Evolutionary conservation across 208 protist genomes (phyloP).

Genomic region (Ichthyophonus hoferi): DNA sequence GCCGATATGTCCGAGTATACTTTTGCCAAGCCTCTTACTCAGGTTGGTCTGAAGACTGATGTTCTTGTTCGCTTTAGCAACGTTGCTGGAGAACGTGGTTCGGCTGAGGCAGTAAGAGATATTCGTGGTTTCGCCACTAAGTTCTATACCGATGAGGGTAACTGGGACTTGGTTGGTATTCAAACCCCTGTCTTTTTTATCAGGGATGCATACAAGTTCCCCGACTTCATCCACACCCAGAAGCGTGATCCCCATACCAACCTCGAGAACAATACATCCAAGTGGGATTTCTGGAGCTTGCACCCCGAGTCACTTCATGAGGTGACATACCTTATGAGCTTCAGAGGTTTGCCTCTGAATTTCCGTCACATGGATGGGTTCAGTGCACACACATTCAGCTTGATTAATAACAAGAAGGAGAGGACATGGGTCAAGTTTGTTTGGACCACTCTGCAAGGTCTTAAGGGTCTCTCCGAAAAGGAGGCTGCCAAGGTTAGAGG

Average conservation of each 20-base stretch:
- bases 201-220: constrained; percentile 60
- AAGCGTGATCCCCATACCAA: constrained; percentile 70
- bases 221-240: constrained; percentile 70
- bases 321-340: too few relatives aligned
- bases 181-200: constrained; percentile 74
- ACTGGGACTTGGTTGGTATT: constrained; percentile 74
- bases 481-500: constrained; percentile 63
- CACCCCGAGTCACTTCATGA: too few relatives aligned
- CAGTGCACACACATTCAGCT: too few relatives aligned
- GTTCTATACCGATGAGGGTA: constrained; percentile 76
- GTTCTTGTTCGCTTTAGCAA: constrained; percentile 74
- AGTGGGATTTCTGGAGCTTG: too few relatives aligned
- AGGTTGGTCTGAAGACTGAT: constrained; percentile 67
- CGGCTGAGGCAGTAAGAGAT: constrained; percentile 64
- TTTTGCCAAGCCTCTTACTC: constrained; percentile 65
- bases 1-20: constrained; percentile 64
- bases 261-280: constrained; percentile 53
- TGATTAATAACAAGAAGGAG: too few relatives aligned
- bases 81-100: constrained; percentile 65
- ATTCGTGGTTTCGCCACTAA: constrained; percentile 68
- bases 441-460: too few relatives aligned
- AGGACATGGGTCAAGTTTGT: too few relatives aligned
- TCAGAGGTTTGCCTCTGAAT: too few relatives aligned
- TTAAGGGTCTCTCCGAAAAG: too few relatives aligned
- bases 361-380: too few relatives aligned